These are phyloP conservation scores for Dimargaris cristalligena DNA, from an alignment of 192 early-diverging fungal genomes.

Conservation along the genomic window DNA sequence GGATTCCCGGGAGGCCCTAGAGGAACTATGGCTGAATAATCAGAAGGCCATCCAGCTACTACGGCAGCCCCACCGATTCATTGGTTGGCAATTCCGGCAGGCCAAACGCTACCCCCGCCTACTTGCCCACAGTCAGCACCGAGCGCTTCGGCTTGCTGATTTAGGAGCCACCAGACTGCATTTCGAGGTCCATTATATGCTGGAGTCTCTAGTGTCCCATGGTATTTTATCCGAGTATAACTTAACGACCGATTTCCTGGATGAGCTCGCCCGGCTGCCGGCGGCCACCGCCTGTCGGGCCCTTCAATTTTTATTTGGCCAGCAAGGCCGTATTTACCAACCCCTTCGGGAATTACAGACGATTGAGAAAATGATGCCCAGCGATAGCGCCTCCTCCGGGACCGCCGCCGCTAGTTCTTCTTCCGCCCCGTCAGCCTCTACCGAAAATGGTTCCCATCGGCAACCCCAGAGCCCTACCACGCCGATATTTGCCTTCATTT, in stretches of 20 bases:
- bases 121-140: not conserved
- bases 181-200: not conserved
- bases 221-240: not conserved
- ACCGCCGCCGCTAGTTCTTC: not conserved
- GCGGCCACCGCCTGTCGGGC: not conserved
- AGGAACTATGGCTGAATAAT: not conserved
- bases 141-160: not conserved
- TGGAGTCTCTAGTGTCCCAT: not conserved
- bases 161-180: not conserved
- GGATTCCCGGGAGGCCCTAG: not conserved
- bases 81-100: too few species aligned
- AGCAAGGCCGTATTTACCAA: not conserved
- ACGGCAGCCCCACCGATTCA: not conserved
- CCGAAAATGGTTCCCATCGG: too few species aligned
- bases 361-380: not conserved
- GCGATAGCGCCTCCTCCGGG: not conserved
- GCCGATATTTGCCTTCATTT: not conserved
- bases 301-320: not conserved
- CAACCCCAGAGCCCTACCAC: not conserved
- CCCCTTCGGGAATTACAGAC: not conserved
- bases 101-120: too few species aligned
- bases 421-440: too few species aligned
- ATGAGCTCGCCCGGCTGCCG: not conserved
- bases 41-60: not conserved
- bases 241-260: not conserved